Conservation (phyloP, 805 yeast species). For the Barnettozyma vustinii region DNA sequence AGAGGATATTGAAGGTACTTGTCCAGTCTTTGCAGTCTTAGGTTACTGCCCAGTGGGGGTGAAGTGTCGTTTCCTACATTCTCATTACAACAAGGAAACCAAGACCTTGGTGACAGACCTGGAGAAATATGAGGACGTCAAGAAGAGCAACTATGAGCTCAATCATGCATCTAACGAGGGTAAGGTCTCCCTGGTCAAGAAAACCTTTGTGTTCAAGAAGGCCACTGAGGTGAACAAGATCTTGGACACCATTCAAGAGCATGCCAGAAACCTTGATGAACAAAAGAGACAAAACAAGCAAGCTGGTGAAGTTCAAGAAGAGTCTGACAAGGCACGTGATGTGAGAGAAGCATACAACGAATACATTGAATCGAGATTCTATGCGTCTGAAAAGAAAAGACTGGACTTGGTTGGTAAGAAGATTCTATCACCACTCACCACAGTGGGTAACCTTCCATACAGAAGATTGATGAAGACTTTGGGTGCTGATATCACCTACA, state of each 20-base stretch:
- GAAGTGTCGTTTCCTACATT: constrained; percentile 84
- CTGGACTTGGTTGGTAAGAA: constrained; percentile 67
- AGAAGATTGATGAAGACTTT: constrained; percentile 85
- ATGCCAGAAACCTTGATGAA: constrained; percentile 31
- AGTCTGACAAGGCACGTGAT: constrained; percentile 19
- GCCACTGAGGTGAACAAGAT: constrained; percentile 57
- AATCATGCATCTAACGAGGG: constrained; percentile 50
- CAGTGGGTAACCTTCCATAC: constrained; percentile 95
- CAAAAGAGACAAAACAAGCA: constrained; percentile 28
- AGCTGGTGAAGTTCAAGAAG: constrained; percentile 11
- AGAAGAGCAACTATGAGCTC: constrained; percentile 46
- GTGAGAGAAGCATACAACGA: constrained; percentile 35
- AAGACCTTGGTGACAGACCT: constrained; percentile 38
- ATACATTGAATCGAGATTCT: constrained; percentile 75
- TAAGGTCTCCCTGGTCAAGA: constrained; percentile 37
- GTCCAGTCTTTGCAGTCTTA: constrained; percentile 78
- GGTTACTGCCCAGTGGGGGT: constrained; percentile 93
- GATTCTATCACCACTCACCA: constrained; percentile 91
- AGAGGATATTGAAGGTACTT: constrained; percentile 64
- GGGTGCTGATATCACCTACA: constrained; percentile 90
- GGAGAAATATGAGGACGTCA: constrained; percentile 31
- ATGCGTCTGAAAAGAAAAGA: constrained; percentile 74
- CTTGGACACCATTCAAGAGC: constrained; percentile 51
- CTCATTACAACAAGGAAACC: constrained; percentile 53
- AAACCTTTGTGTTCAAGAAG: constrained; percentile 50